Evolutionary conservation across 2,329 filamentous ascomycete genomes (phyloP).

Genomic region (Paracoccidioides lutzii): DNA sequence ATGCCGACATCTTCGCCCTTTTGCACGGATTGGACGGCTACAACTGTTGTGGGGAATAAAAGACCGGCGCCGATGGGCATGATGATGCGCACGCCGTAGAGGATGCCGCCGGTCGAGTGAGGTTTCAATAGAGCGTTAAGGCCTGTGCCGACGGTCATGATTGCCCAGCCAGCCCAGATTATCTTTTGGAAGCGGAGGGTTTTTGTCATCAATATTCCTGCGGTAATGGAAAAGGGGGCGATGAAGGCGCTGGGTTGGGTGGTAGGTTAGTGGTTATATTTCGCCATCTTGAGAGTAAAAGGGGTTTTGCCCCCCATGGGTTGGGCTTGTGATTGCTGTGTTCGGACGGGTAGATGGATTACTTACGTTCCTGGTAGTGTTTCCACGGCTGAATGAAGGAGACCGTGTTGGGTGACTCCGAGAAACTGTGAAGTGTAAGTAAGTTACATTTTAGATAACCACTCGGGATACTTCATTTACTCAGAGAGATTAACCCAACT

Average conservation of each 20-base stretch:
- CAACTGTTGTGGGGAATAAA: neutral
- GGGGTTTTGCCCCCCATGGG: neutral
- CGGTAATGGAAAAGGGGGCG: neutral
- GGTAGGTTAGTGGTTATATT: neutral
- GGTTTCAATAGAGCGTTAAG: slow-evolving; percentile 1
- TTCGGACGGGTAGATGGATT: neutral
- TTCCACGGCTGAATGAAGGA: slow-evolving; percentile 1
- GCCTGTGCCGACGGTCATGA: slow-evolving; percentile 1
- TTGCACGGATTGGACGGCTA: neutral
- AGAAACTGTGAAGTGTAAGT: neutral
- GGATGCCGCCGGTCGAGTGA: slow-evolving; percentile 1
- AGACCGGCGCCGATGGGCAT: slow-evolving; percentile 3
- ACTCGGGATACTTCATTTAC: neutral
- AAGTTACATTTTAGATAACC: neutral
- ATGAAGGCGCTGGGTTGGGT: neutral
- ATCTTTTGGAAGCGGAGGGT: slow-evolving; percentile 3
- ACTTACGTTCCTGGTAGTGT: slow-evolving; percentile 1
- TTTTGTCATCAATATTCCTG: slow-evolving; percentile 1
- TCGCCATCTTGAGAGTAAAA: neutral
- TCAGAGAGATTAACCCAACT: neutral
- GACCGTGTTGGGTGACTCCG: slow-evolving; percentile 1
- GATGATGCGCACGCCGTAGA: slow-evolving; percentile 1
- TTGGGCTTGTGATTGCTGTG: neutral
- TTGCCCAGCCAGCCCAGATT: slow-evolving; percentile 9
- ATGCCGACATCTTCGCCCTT: slow-evolving; percentile 2